Percentiles rank a stretch among this genome's conserved stretches.
Evolutionary conservation across 176 grass and related monocot species (phyloP).

Genomic region (Oryza punctata): DNA sequence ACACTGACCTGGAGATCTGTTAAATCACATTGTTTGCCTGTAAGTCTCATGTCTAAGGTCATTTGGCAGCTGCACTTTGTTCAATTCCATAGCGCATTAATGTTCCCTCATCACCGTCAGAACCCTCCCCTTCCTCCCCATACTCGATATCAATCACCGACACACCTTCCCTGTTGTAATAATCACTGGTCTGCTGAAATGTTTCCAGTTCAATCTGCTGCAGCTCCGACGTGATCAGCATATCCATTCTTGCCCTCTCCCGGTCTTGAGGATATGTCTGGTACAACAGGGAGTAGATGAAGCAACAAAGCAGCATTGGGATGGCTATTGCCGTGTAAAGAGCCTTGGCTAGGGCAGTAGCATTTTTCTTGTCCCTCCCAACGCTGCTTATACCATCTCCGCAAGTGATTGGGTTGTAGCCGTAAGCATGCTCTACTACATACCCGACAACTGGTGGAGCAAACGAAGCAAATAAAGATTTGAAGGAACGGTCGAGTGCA

Average conservation of each 20-base stretch:
- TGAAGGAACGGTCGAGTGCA: constrained; percentile 55
- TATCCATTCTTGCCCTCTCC: constrained; percentile 63
- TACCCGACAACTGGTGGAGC: constrained; percentile 55
- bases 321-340: constrained; percentile 57
- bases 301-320: constrained; percentile 61
- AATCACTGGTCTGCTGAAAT: neutral
- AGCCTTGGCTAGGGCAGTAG: constrained; percentile 53
- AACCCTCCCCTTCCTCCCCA: constrained; percentile 22
- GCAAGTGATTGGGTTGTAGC: constrained; percentile 42
- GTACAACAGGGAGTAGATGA: constrained; percentile 59
- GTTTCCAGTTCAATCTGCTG: constrained; percentile 43
- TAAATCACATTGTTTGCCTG: neutral
- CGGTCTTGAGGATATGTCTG: constrained; percentile 54
- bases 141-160: constrained; percentile 41
- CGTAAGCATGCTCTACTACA: constrained; percentile 53
- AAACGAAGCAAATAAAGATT: constrained; percentile 61
- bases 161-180: neutral
- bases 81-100: constrained; percentile 1
- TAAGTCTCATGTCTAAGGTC: neutral
- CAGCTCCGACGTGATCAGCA: constrained; percentile 50
- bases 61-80: neutral
- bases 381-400: neutral
- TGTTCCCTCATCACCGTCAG: constrained; percentile 13
- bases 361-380: constrained; percentile 48
- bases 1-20: neutral